Percentiles rank a stretch among this genome's conserved stretches.
These are phyloP conservation scores for Ascocoryne sarcoides DNA, from an alignment of 2,329 filamentous ascomycete genomes.

Conservation along the genomic window DNA sequence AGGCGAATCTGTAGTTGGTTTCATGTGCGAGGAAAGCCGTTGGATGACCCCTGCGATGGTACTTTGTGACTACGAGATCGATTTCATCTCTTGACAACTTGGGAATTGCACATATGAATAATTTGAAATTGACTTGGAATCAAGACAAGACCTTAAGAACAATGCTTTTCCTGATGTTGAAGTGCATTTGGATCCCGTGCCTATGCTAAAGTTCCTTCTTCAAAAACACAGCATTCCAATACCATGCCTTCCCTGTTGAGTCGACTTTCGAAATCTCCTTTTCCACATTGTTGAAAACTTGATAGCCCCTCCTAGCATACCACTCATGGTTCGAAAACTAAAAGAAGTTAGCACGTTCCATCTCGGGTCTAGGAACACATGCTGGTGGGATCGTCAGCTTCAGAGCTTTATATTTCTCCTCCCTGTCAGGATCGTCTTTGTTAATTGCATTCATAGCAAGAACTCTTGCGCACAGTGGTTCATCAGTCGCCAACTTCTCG, in stretches of 20 bases:
- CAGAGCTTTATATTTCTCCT: slow-evolving; percentile 7
- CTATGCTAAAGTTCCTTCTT: slow-evolving; percentile 19
- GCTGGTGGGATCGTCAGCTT: slow-evolving; percentile 1
- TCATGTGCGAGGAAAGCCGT: no score
- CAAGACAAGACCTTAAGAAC: no score
- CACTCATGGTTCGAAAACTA: slow-evolving; percentile 23
- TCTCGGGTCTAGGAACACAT: no score
- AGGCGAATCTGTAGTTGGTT: no score
- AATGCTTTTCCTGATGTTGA: no score
- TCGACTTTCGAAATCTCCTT: slow-evolving; percentile 11
- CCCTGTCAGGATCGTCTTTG: slow-evolving; percentile 8
- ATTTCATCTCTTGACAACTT: no score
- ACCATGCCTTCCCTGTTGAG: slow-evolving; percentile 13
- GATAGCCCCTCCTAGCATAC: slow-evolving; percentile 24
- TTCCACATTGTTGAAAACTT: slow-evolving; percentile 12
- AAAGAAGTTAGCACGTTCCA: no score
- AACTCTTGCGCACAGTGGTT: slow-evolving; percentile 16
- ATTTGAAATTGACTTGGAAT: no score
- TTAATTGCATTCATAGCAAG: slow-evolving; percentile 14
- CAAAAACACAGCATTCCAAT: slow-evolving; percentile 20
- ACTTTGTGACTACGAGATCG: no score
- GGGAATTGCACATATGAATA: no score
- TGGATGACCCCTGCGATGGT: no score
- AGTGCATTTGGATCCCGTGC: no score
- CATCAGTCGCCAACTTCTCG: slow-evolving; percentile 12